Percentiles rank a stretch among this genome's conserved stretches.
Evolutionary conservation across 192 early-diverging fungal species (phyloP).

Genomic region (Backusella tuberculispora): DNA sequence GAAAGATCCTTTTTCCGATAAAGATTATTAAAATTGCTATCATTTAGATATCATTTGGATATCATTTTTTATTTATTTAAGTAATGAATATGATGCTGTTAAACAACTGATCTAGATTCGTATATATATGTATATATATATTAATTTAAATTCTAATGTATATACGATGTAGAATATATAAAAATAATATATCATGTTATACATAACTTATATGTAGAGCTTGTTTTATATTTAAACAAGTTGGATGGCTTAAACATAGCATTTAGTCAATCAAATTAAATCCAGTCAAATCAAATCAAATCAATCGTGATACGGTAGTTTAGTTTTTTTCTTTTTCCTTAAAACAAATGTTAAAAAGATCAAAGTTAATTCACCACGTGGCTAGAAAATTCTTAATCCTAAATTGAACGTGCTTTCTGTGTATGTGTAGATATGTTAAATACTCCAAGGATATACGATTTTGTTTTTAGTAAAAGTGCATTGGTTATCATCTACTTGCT

Average conservation of each 20-base stretch:
- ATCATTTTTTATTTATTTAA: no score
- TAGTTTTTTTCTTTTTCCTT: neutral
- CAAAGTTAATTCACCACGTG: slow-evolving; percentile 7
- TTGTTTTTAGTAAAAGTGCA: neutral
- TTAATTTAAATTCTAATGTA: neutral
- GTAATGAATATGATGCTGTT: no score
- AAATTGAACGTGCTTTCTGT: neutral
- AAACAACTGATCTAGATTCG: neutral
- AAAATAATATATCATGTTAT: no score
- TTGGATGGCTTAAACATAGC: neutral
- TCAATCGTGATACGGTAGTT: neutral
- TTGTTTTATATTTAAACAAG: neutral
- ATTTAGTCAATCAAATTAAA: neutral
- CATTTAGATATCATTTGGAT: no score
- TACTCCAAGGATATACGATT: neutral
- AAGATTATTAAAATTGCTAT: no score
- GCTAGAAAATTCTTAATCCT: slow-evolving; percentile 4
- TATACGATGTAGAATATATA: no score
- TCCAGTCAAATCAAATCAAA: neutral
- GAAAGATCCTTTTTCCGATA: no score
- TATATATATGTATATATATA: neutral
- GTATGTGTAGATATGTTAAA: neutral
- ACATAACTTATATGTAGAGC: neutral
- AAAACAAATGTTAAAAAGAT: neutral
- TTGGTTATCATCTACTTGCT: neutral